Conservation (phyloP, 2,329 filamentous ascomycete genomes). For the Arthroderma sp. region DNA sequence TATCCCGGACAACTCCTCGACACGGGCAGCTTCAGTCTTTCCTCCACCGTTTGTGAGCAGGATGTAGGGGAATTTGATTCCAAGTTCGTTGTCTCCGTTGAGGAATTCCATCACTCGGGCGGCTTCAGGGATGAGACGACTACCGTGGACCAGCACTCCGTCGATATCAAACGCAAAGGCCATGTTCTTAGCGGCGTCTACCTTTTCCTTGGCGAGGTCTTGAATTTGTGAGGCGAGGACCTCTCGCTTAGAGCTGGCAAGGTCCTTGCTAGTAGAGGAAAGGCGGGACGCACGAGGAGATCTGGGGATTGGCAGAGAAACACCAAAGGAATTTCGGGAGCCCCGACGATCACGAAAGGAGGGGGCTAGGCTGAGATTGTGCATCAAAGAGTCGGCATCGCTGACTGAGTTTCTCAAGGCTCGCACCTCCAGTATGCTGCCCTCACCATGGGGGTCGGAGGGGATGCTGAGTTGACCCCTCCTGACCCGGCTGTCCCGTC, state of each 20-base stretch:
- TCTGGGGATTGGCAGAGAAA: slow-evolving; percentile 58
- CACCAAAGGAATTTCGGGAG: slow-evolving; percentile 64
- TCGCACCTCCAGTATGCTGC: slow-evolving; percentile 54
- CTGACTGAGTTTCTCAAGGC: slow-evolving; percentile 55
- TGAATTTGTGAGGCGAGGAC: slow-evolving; percentile 59
- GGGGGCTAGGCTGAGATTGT: slow-evolving; percentile 54
- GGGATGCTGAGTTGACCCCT: slow-evolving; percentile 26
- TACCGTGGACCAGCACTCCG: slow-evolving; percentile 61
- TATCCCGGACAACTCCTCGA: slow-evolving; percentile 54
- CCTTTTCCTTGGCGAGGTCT: slow-evolving; percentile 52
- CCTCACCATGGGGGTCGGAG: slow-evolving; percentile 26
- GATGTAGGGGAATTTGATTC: slow-evolving; percentile 65
- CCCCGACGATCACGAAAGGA: slow-evolving; percentile 54
- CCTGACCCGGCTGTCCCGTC: slow-evolving; percentile 5
- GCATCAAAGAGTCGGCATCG: slow-evolving; percentile 57
- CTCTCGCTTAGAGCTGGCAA: slow-evolving; percentile 49
- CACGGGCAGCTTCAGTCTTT: slow-evolving; percentile 53
- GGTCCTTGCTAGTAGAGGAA: slow-evolving; percentile 46
- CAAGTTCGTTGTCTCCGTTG: slow-evolving; percentile 63
- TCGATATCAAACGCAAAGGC: slow-evolving; percentile 60
- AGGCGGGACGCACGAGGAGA: slow-evolving; percentile 56
- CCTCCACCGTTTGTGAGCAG: slow-evolving; percentile 64
- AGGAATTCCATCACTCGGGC: slow-evolving; percentile 54
- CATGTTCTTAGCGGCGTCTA: slow-evolving; percentile 61
- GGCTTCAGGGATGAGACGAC: slow-evolving; percentile 56